Conservation (phyloP, 2,329 filamentous ascomycete genomes). For the Colletotrichum truncatum region DNA sequence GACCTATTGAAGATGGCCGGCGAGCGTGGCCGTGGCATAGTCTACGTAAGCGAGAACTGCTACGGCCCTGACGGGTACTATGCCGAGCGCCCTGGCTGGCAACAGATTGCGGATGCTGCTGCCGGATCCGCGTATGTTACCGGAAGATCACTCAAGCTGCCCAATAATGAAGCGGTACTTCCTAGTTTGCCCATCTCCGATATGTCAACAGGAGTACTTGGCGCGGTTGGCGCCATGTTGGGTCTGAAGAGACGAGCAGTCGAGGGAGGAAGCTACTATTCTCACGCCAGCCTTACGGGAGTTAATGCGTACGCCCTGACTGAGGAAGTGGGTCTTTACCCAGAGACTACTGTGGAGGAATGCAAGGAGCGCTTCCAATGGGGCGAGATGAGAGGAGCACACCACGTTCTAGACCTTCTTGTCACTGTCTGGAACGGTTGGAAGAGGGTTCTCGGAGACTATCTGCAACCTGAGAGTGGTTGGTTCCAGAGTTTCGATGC, state of each 20-base stretch:
- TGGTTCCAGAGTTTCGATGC: slow-evolving; percentile 18
- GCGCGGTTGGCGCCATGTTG: neutral
- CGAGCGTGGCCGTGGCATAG: neutral
- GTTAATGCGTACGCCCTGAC: neutral
- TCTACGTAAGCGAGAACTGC: neutral
- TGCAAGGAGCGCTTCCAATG: neutral
- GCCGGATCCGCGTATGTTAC: neutral
- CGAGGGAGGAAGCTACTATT: neutral
- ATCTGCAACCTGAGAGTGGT: slow-evolving; percentile 6
- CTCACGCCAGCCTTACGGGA: neutral
- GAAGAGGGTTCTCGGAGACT: slow-evolving; percentile 4
- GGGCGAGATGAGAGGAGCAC: neutral
- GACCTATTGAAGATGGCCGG: neutral
- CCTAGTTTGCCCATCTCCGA: neutral
- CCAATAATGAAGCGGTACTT: neutral
- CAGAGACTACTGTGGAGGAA: neutral
- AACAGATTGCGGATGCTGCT: neutral
- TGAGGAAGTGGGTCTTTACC: neutral
- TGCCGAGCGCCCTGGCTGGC: neutral
- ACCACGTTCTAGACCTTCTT: neutral
- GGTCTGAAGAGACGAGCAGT: neutral
- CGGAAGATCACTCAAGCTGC: neutral
- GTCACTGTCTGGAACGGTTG: neutral
- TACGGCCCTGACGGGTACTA: neutral
- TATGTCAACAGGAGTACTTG: neutral